These are phyloP conservation scores for Annona cherimola DNA, from an alignment of 164 flowering plant species.

Conservation along the genomic window DNA sequence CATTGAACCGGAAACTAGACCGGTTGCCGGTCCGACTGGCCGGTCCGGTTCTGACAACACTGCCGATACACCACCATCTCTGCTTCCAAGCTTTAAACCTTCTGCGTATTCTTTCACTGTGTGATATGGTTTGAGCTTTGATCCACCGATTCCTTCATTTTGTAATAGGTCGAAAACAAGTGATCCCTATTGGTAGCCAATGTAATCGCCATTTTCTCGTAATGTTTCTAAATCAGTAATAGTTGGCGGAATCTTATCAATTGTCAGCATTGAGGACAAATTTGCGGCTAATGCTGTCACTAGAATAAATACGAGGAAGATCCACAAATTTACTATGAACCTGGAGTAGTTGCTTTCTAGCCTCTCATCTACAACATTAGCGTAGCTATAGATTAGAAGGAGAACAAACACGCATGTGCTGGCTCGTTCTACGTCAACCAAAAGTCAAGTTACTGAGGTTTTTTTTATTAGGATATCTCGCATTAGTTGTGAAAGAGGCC, in stretches of 20 bases:
- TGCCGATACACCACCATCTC: background rate
- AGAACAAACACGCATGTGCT: background rate
- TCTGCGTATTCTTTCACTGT: background rate
- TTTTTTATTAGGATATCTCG: no score
- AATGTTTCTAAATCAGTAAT: constrained; percentile 5
- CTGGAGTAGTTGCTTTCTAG: constrained; percentile 10
- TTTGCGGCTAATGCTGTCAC: constrained; percentile 24
- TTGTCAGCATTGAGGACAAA: constrained; percentile 24
- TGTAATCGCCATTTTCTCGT: background rate
- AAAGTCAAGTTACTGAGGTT: no score
- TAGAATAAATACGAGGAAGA: constrained; percentile 15
- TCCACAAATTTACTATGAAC: constrained; percentile 19
- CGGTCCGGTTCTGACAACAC: no score
- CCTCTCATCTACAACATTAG: constrained; percentile 6
- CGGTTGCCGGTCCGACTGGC: no score
- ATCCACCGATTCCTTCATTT: background rate
- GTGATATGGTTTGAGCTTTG: background rate
- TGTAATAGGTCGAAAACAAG: constrained; percentile 7
- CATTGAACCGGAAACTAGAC: no score
- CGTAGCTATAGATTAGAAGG: background rate
- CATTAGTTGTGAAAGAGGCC: no score
- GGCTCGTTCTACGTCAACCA: no score
- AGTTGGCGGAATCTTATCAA: constrained; percentile 13
- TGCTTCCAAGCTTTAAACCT: background rate
- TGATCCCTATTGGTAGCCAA: constrained; percentile 20